phyloP scores from a whole-genome alignment of 768 basidiomycete genomes.

The Paxillus ammoniavirescens region DNA sequence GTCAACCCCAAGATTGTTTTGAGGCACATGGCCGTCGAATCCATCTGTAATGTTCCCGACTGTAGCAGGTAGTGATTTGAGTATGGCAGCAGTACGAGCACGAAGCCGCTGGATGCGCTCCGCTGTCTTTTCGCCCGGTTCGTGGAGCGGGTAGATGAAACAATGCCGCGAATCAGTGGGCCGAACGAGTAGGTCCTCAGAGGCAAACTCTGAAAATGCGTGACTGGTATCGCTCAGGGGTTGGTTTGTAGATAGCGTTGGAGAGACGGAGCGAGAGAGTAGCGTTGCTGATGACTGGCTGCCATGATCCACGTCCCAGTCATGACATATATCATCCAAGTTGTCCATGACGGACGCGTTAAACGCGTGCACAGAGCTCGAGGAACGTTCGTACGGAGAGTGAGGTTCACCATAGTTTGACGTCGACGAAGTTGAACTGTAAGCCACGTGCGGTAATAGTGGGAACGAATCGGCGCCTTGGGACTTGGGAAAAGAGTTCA shows the following conservation, averaged over 20 bases:
- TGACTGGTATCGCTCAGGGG: conserved; percentile 4
- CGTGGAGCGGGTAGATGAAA: conserved; percentile 13
- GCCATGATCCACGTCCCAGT: conserved; percentile 16
- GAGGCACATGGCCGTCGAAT: conserved; percentile 1
- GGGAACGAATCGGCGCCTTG: conserved; percentile 6
- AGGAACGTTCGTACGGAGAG: neutral
- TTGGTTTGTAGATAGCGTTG: neutral
- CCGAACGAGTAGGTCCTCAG: neutral
- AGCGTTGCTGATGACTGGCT: conserved; percentile 22
- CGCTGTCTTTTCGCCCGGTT: conserved; percentile 27
- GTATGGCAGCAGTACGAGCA: conserved; percentile 23
- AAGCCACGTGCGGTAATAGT: conserved; percentile 1
- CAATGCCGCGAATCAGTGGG: conserved; percentile 6
- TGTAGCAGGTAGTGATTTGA: conserved; percentile 29
- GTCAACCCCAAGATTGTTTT: neutral
- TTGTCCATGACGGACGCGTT: neutral
- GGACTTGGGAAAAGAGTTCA: neutral
- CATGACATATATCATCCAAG: conserved; percentile 10
- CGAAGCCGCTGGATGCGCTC: conserved; percentile 25
- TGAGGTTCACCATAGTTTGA: neutral
- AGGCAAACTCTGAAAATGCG: conserved; percentile 7
- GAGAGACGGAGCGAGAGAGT: conserved; percentile 15
- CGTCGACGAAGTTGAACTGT: conserved; percentile 12
- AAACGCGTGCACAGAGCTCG: neutral
- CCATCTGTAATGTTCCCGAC: conserved; percentile 12